phyloP scores from a whole-genome alignment of 1,139 yeast genomes.

The Saccharomyces hybrid region DNA sequence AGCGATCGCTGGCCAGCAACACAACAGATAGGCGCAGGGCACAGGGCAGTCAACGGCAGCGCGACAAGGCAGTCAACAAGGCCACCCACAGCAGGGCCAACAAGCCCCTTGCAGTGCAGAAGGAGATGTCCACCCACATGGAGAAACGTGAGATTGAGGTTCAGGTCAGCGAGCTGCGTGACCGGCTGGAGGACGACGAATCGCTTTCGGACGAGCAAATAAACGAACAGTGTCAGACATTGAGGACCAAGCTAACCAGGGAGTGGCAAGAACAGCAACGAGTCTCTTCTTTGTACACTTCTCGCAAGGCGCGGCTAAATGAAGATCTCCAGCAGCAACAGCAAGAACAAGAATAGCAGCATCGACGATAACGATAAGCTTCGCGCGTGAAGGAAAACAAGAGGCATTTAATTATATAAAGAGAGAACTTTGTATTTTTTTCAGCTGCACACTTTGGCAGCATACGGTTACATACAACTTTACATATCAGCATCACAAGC shows the following conservation, averaged over 20 bases:
- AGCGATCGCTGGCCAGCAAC: conserved; percentile 20
- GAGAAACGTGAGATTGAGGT: conserved; percentile 18
- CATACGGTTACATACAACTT: neutral
- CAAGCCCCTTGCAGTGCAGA: neutral
- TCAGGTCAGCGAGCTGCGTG: conserved; percentile 20
- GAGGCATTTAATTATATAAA: neutral
- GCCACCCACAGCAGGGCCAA: neutral
- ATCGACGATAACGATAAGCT: neutral
- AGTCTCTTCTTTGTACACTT: conserved; percentile 5
- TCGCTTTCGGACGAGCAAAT: conserved; percentile 13
- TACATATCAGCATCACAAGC: neutral
- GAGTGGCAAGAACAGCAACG: conserved; percentile 3
- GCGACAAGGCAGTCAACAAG: neutral
- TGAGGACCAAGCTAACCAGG: conserved; percentile 8
- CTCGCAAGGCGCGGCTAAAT: conserved; percentile 1
- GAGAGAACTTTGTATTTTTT: neutral
- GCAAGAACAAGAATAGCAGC: neutral
- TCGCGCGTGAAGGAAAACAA: neutral
- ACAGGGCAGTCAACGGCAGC: neutral
- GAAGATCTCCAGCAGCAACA: neutral
- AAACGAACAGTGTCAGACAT: conserved; percentile 14
- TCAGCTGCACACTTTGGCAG: neutral
- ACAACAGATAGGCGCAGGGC: neutral
- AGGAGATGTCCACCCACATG: conserved; percentile 9
- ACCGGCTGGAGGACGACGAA: conserved; percentile 18